Conservation (phyloP, 371 early-diverging fungal species). For the Mucor saturninus region DNA sequence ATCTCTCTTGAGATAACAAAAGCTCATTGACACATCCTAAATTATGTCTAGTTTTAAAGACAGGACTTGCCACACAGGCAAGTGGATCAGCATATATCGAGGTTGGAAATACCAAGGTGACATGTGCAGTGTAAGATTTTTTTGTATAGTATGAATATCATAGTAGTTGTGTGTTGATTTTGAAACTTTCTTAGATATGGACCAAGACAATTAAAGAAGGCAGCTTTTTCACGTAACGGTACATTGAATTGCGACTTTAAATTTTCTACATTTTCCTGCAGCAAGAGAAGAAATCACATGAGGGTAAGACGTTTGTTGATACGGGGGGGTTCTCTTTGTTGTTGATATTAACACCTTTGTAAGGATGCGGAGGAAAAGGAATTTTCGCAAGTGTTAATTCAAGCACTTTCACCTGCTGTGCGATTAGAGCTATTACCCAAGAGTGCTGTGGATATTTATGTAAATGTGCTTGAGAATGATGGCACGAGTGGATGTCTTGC, state of each 20-base stretch:
- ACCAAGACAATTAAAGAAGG: slow-evolving; percentile 67
- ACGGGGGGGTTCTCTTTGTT: too few species aligned
- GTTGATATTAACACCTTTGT: too few species aligned
- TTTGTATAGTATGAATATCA: neutral
- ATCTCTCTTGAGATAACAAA: too few species aligned
- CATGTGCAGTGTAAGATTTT: slow-evolving; percentile 86
- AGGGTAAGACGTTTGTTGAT: slow-evolving; percentile 37
- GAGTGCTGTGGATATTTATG: slow-evolving; percentile 84
- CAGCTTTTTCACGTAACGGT: slow-evolving; percentile 67
- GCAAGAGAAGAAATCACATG: slow-evolving; percentile 67
- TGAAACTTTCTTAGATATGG: slow-evolving; percentile 63
- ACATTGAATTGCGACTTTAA: slow-evolving; percentile 85
- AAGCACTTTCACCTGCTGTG: slow-evolving; percentile 88
- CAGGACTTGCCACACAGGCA: slow-evolving; percentile 85
- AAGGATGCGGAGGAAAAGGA: slow-evolving; percentile 87
- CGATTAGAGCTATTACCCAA: slow-evolving; percentile 87
- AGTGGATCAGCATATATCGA: slow-evolving; percentile 94
- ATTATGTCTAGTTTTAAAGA: slow-evolving; percentile 67
- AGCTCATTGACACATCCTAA: neutral
- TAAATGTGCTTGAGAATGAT: slow-evolving; percentile 88
- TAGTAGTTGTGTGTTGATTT: neutral
- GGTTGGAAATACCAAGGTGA: slow-evolving; percentile 82
- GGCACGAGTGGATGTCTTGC: slow-evolving; percentile 80
- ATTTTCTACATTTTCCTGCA: slow-evolving; percentile 87
- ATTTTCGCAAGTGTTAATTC: slow-evolving; percentile 71